Conservation (phyloP, 2,329 filamentous ascomycete species). For the Clarireedia hainanense region DNA sequence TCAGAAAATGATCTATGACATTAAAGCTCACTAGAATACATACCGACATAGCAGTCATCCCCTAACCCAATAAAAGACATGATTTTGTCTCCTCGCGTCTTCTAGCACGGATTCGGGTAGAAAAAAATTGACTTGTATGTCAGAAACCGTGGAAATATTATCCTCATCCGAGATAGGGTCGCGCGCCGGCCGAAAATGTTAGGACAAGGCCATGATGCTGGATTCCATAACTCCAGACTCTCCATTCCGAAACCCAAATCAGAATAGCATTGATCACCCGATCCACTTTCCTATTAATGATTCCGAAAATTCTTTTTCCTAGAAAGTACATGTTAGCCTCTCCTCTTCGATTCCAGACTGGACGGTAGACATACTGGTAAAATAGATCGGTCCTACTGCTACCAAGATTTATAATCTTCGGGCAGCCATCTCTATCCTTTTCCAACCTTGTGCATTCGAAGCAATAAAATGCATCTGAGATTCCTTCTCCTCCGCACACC, state of each 20-base stretch:
- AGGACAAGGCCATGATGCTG: too few relatives aligned
- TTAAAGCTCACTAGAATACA: too few relatives aligned
- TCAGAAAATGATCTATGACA: too few relatives aligned
- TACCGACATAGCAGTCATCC: too few relatives aligned
- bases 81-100: too few relatives aligned
- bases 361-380: conserved; percentile 19
- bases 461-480: conserved; percentile 98
- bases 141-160: too few relatives aligned
- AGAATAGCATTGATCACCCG: conserved; percentile 7
- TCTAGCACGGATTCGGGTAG: too few relatives aligned
- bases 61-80: too few relatives aligned
- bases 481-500: conserved; percentile 95
- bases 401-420: conserved; percentile 98
- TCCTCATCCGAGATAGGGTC: too few relatives aligned
- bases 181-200: too few relatives aligned
- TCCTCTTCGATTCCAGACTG: conserved; percentile 23
- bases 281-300: conserved; percentile 32
- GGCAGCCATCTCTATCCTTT: conserved; percentile 94
- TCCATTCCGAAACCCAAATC: conserved; percentile 1
- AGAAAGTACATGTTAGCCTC: conserved; percentile 8
- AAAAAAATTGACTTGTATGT: too few relatives aligned
- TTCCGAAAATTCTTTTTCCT: conserved; percentile 64
- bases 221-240: background rate
- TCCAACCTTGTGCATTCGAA: conserved; percentile 96
- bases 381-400: conserved; percentile 86